Conservation (phyloP, 1,139 yeast genomes). For the Citeromyces hawaiiensis region DNA sequence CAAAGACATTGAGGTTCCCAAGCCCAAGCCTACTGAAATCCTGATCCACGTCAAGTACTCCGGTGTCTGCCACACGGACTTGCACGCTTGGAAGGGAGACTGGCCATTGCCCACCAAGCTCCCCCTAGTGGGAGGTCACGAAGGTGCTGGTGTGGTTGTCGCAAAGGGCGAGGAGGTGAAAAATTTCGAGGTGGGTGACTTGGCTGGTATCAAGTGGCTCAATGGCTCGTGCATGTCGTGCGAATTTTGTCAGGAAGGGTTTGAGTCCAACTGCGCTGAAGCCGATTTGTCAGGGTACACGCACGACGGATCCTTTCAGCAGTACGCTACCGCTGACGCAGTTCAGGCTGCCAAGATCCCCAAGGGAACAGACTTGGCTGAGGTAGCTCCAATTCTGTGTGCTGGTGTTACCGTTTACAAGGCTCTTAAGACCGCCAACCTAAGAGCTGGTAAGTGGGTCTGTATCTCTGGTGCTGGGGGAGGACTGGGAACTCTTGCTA, state of each 20-base stretch:
- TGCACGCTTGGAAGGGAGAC: conserved; percentile 75
- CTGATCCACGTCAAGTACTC: conserved; percentile 59
- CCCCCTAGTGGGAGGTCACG: conserved; percentile 73
- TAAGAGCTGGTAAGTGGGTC: conserved; percentile 62
- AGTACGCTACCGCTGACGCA: conserved; percentile 71
- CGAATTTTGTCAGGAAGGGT: conserved; percentile 52
- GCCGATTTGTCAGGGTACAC: conserved; percentile 73
- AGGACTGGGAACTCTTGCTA: conserved; percentile 65
- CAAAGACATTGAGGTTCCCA: conserved; percentile 56
- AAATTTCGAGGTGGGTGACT: conserved; percentile 59
- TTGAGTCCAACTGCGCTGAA: conserved; percentile 53
- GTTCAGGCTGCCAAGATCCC: conserved; percentile 66
- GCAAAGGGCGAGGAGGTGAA: conserved; percentile 53
- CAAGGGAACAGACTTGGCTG: conserved; percentile 50
- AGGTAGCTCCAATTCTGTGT: conserved; percentile 62
- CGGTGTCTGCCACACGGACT: conserved; percentile 71
- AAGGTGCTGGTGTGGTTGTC: conserved; percentile 74
- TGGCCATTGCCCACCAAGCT: conserved; percentile 59
- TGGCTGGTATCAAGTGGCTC: conserved; percentile 67
- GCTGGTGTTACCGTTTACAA: conserved; percentile 76
- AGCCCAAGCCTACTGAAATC: conserved; percentile 54
- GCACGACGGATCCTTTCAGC: conserved; percentile 72
- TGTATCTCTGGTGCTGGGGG: conserved; percentile 73
- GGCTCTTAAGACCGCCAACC: conserved; percentile 58
- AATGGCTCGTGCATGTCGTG: conserved; percentile 61